Evolutionary conservation across 2,329 filamentous ascomycete species (phyloP).

Genomic region (Pseudogymnoascus sp.): DNA sequence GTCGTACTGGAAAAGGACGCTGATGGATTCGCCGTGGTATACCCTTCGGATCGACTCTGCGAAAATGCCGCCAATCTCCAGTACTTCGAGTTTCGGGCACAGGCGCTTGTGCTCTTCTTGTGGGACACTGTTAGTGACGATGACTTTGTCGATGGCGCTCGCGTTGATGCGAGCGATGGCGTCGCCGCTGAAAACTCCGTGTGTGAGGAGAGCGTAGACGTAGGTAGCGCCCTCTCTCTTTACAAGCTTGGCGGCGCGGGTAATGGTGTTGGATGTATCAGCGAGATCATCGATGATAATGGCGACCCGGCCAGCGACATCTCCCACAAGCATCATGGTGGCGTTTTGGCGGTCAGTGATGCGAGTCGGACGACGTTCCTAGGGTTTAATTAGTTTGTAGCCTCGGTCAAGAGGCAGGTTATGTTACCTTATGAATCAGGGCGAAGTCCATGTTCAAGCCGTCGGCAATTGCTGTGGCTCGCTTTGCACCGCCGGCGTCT

Average conservation of each 20-base stretch:
- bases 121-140: constrained; percentile 92
- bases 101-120: constrained; percentile 71
- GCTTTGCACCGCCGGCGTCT: constrained; percentile 92
- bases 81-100: constrained; percentile 83
- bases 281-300: constrained; percentile 93
- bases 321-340: constrained; percentile 91
- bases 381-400: constrained; percentile 30
- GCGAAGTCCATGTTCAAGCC: constrained; percentile 91
- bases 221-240: constrained; percentile 91
- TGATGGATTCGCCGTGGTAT: constrained; percentile 96
- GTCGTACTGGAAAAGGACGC: constrained; percentile 84
- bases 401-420: constrained; percentile 24
- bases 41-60: constrained; percentile 93
- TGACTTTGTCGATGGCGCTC: constrained; percentile 83
- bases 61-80: constrained; percentile 88
- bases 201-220: constrained; percentile 88
- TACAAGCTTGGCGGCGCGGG: constrained; percentile 88
- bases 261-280: constrained; percentile 96
- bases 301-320: constrained; percentile 72
- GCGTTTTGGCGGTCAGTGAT: constrained; percentile 85
- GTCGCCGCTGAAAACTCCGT: constrained; percentile 91
- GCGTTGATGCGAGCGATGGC: constrained; percentile 92
- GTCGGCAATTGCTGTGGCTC: constrained; percentile 92
- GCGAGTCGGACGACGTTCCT: constrained; percentile 84
- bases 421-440: constrained; percentile 86